Evolutionary conservation across 2,329 filamentous ascomycete species (phyloP).

Genomic region (Shiraia bambusicola): DNA sequence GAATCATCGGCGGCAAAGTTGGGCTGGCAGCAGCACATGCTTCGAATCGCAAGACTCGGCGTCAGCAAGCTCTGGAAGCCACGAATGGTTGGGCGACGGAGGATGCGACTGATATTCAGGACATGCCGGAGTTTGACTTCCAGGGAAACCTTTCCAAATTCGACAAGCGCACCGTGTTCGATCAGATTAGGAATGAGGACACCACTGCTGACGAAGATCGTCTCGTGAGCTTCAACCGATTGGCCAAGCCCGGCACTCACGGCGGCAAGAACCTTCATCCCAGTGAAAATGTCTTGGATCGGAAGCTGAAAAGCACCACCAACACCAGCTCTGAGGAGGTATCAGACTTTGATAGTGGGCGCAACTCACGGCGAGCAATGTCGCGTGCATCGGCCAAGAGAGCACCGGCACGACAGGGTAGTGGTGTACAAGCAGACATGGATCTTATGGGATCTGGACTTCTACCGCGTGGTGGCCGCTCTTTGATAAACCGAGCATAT

Average conservation of each 20-base stretch:
- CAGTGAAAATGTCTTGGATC: conserved; percentile 85
- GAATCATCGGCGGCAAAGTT: conserved; percentile 42
- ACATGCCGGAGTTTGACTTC: conserved; percentile 94
- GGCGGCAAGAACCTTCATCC: conserved; percentile 87
- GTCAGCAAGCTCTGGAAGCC: conserved; percentile 54
- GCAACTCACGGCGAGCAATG: conserved; percentile 42
- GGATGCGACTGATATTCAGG: conserved; percentile 91
- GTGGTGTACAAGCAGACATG: conserved; percentile 43
- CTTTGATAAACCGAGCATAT: conserved; percentile 37
- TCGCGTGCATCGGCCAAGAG: conserved; percentile 45
- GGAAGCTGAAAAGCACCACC: conserved; percentile 42
- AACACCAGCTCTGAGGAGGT: conserved; percentile 40
- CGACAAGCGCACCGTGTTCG: conserved; percentile 88
- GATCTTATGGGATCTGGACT: conserved; percentile 36
- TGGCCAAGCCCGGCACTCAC: conserved; percentile 53
- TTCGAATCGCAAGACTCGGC: conserved; percentile 47
- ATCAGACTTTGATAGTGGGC: conserved; percentile 43
- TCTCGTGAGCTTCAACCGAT: conserved; percentile 85
- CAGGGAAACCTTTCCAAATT: conserved; percentile 87
- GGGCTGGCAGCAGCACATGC: conserved; percentile 40
- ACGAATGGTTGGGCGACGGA: conserved; percentile 93
- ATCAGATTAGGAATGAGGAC: conserved; percentile 87
- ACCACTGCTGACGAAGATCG: conserved; percentile 84
- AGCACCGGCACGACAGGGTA: conserved; percentile 43
- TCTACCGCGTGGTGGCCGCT: conserved; percentile 33